These are phyloP conservation scores for Purpureocillium lavendulum DNA, from an alignment of 2,329 filamentous ascomycete genomes.

Conservation along the genomic window DNA sequence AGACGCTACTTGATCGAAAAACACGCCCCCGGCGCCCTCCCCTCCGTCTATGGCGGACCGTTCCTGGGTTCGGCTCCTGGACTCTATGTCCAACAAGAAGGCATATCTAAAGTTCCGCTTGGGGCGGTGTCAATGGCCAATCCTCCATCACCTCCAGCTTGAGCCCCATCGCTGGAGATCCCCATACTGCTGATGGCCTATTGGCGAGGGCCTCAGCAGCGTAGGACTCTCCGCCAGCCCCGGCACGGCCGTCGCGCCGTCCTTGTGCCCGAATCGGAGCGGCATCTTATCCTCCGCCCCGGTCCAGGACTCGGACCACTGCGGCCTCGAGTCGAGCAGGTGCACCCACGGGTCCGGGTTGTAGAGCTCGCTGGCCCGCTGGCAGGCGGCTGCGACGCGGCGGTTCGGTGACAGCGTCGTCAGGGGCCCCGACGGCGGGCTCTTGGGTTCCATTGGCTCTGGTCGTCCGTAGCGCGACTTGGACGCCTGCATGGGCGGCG, in stretches of 20 bases:
- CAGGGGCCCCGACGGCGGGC: conserved; percentile 18
- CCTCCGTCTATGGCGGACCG: no score
- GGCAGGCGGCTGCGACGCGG: conserved; percentile 11
- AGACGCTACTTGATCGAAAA: no score
- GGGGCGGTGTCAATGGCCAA: no score
- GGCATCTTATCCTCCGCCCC: neutral
- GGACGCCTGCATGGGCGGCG: conserved; percentile 10
- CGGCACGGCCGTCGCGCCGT: conserved; percentile 13
- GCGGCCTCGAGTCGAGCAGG: conserved; percentile 11
- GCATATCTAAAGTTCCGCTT: no score
- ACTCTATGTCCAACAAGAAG: no score
- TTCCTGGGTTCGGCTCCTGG: no score
- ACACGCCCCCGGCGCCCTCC: no score
- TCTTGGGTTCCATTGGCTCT: conserved; percentile 20
- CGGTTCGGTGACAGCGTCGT: conserved; percentile 22
- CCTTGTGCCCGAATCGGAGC: conserved; percentile 4
- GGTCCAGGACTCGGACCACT: conserved; percentile 5
- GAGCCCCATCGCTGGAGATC: no score
- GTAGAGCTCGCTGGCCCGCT: conserved; percentile 14
- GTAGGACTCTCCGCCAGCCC: conserved; percentile 13
- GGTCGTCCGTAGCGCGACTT: conserved; percentile 13
- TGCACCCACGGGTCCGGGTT: conserved; percentile 13
- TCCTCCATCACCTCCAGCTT: no score
- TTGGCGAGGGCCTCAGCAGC: neutral
- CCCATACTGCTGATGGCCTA: no score